Percentiles rank a stretch among this genome's conserved stretches.
These are phyloP conservation scores for Phytophthora sp. DNA, from an alignment of 352 stramenopile species.

Conservation along the genomic window DNA sequence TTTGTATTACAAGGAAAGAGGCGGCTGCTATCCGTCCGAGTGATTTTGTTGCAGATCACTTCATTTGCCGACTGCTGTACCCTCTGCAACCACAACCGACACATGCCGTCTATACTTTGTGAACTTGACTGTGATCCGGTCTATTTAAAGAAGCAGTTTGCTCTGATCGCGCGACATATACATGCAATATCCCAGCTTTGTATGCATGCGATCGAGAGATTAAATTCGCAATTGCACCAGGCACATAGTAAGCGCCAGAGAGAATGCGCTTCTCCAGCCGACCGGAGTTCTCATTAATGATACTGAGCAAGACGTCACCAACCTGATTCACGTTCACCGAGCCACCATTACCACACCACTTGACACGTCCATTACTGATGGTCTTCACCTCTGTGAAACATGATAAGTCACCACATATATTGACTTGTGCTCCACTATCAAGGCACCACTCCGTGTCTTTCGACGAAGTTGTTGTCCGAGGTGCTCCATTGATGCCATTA, in stretches of 20 bases:
- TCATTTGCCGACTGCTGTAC: no score
- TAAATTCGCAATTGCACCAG: constrained; percentile 6
- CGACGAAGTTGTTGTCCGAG: no score
- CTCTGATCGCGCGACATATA: no score
- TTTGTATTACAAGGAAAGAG: no score
- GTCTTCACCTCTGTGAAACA: neutral
- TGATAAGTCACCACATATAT: neutral
- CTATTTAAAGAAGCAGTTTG: no score
- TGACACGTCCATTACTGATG: neutral
- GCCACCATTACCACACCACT: neutral
- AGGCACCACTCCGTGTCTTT: neutral
- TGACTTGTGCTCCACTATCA: neutral
- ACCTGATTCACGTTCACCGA: constrained; percentile 2
- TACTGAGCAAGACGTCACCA: neutral
- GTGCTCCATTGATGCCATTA: neutral
- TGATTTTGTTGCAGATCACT: no score
- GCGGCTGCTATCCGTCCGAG: no score
- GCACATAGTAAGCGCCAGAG: constrained; percentile 8
- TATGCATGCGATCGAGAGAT: no score
- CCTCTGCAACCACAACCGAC: no score
- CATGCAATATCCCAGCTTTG: no score
- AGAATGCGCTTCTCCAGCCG: neutral
- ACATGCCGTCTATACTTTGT: no score
- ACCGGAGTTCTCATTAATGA: neutral
- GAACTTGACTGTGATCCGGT: no score